Conservation (phyloP, 805 yeast genomes). For the Allodekkera sacchari region DNA sequence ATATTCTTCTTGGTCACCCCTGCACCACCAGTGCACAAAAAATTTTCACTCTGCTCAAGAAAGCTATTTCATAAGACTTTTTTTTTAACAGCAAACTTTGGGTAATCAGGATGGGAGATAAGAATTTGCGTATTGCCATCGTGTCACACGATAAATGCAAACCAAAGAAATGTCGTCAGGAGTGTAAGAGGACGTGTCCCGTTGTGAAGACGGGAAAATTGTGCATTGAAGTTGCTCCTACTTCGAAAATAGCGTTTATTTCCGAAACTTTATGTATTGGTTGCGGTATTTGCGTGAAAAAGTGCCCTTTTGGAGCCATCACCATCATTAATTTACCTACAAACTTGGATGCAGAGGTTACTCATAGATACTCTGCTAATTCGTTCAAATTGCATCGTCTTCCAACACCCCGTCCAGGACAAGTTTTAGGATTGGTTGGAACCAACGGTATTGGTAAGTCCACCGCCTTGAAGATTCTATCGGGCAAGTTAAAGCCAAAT, state of each 20-base stretch:
- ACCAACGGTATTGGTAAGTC: slow-evolving; percentile 99
- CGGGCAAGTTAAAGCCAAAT: slow-evolving; percentile 97
- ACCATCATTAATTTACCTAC: slow-evolving; percentile 94
- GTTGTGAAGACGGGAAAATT: slow-evolving; percentile 96
- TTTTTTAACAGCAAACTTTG: too few species aligned
- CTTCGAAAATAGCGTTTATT: slow-evolving; percentile 86
- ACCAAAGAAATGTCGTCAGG: slow-evolving; percentile 98
- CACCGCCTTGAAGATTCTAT: slow-evolving; percentile 91
- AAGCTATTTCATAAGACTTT: too few species aligned
- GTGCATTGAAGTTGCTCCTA: slow-evolving; percentile 93
- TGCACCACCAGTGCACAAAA: too few species aligned
- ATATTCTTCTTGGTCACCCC: too few species aligned
- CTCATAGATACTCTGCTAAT: slow-evolving; percentile 96
- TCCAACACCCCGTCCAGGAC: slow-evolving; percentile 99
- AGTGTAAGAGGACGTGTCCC: slow-evolving; percentile 94
- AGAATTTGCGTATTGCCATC: slow-evolving; percentile 83
- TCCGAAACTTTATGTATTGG: slow-evolving; percentile 95
- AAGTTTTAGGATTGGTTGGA: slow-evolving; percentile 95
- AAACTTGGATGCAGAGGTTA: slow-evolving; percentile 82
- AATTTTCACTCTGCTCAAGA: too few species aligned
- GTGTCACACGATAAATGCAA: slow-evolving; percentile 92
- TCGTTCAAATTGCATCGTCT: slow-evolving; percentile 94
- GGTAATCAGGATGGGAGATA: slow-evolving; percentile 22
- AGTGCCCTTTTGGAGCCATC: slow-evolving; percentile 97
- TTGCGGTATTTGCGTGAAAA: slow-evolving; percentile 99